Percentiles rank a stretch among this genome's conserved stretches.
Conservation (phyloP, 176 grass and related monocot genomes). For the Phoenix dactylifera region DNA sequence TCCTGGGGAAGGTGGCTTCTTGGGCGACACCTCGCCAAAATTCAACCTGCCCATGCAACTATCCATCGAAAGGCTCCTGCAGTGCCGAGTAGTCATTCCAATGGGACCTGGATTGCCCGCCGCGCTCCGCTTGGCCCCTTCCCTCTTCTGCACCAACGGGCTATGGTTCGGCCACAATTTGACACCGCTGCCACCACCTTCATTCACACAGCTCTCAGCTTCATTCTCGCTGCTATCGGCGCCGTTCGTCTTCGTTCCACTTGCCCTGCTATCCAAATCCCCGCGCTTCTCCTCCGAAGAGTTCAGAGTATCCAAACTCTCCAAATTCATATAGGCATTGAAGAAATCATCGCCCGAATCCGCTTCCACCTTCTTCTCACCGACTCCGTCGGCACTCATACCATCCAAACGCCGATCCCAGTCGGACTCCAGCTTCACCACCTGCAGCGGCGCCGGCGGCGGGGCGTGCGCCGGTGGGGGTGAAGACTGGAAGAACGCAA, state of each 20-base stretch:
- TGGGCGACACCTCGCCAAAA: conserved; percentile 26
- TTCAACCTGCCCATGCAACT: conserved; percentile 71
- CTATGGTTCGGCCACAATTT: conserved; percentile 26
- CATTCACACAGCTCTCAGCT: conserved; percentile 54
- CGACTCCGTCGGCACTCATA: conserved; percentile 5
- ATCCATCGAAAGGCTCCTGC: conserved; percentile 82
- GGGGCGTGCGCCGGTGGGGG: neutral
- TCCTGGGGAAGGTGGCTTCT: conserved; percentile 4
- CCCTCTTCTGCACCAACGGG: conserved; percentile 24
- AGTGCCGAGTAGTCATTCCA: conserved; percentile 22
- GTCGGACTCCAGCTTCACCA: neutral
- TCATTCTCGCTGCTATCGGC: conserved; percentile 98
- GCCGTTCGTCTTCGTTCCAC: conserved; percentile 72
- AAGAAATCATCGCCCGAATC: conserved; percentile 51
- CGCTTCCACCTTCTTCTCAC: no score
- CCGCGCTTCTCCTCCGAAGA: conserved; percentile 69
- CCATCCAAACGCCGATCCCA: neutral
- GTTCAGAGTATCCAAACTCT: conserved; percentile 68
- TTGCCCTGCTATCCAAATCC: conserved; percentile 69
- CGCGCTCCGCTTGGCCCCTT: conserved; percentile 41
- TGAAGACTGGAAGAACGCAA: neutral
- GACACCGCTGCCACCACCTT: conserved; percentile 21
- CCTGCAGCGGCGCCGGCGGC: neutral
- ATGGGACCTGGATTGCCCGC: conserved; percentile 15
- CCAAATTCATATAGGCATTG: conserved; percentile 84